Evolutionary conservation across 73 alveolate genomes (phyloP), one percentile per base, ranked within the genome.

Genomic region (Paramecium octaurelia): DNA sequence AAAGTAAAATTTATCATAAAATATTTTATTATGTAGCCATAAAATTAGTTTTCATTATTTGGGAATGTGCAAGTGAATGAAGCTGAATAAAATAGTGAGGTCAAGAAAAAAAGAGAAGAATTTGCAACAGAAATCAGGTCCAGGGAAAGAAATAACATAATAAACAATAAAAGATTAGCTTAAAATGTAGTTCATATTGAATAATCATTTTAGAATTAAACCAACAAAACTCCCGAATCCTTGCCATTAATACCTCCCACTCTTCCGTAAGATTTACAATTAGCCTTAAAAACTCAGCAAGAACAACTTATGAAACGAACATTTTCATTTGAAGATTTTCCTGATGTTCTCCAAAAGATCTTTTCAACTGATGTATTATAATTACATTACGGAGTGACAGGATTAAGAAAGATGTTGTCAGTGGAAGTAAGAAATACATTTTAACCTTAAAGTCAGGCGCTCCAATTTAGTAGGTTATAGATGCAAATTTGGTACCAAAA

Each of bases 381-480:
- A 88, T 60, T 80, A 12, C 92, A 94, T 38, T 94, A 85, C 29
- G 99, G 99, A 27, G 94, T 97, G 71, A 95, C 96, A 44, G 99
- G 99, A 9, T 87, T 98, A 76, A 97, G 99, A 85, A 98, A 98
- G 96, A 92, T 98, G 80, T 96, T 98, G 71, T 95, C 99, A 18
- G 69, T 93, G 11, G 98, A 95, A 54, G 94, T 70, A 48, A 42
- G 29, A 44, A 21, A 18, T 20, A 44, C n/a, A 80, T 46, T 5
- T 20, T 10, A 23, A 23, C 4, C 16, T 12, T 36, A 4, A 48
- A 80, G 93, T 68, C 92, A 7, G 90, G 93, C 58, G 99, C 99
- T 14, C 99, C 99, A 1, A 98, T 98, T 54, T 98, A 98, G 86
- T 93, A 94, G 54, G 98, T 97, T 29, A 98, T 98, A 36, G 99